Conservation (phyloP, 768 basidiomycete genomes). For the Cyathus striatus region DNA sequence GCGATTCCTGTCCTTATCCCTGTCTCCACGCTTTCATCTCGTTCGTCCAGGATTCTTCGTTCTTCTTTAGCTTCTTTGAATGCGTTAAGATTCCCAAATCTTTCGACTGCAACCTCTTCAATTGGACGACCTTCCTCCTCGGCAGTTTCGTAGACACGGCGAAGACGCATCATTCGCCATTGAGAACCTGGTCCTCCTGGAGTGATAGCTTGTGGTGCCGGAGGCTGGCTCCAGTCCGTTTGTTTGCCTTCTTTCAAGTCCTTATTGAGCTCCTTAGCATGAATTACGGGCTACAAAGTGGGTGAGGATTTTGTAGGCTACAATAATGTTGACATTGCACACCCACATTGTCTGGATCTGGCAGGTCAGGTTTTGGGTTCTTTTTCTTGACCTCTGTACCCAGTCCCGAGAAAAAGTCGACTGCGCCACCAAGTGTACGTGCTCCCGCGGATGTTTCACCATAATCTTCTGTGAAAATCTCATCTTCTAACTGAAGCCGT, state of each 20-base stretch:
- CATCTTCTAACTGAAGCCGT: conserved; percentile 26
- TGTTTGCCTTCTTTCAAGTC: conserved; percentile 43
- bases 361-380: conserved; percentile 50
- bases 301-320: no score
- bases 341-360: conserved; percentile 69
- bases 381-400: conserved; percentile 74
- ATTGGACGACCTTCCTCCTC: conserved; percentile 74
- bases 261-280: conserved; percentile 58
- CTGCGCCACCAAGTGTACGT: conserved; percentile 49
- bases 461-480: conserved; percentile 63
- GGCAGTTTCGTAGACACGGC: conserved; percentile 83
- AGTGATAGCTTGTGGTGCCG: conserved; percentile 43
- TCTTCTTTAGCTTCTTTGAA: conserved; percentile 92
- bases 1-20: conserved; percentile 24
- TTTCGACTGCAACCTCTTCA: conserved; percentile 80
- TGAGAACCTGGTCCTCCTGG: conserved; percentile 91
- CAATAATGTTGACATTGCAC: background rate
- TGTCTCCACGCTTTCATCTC: conserved; percentile 48
- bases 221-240: conserved; percentile 34
- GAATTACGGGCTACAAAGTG: conserved; percentile 53
- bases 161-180: conserved; percentile 98
- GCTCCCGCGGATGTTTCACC: conserved; percentile 41
- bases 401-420: conserved; percentile 88
- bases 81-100: conserved; percentile 79
- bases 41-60: conserved; percentile 77